Base-by-base conservation (phyloP, 805 yeast species). In the Monosporozyma servazzii region DNA sequence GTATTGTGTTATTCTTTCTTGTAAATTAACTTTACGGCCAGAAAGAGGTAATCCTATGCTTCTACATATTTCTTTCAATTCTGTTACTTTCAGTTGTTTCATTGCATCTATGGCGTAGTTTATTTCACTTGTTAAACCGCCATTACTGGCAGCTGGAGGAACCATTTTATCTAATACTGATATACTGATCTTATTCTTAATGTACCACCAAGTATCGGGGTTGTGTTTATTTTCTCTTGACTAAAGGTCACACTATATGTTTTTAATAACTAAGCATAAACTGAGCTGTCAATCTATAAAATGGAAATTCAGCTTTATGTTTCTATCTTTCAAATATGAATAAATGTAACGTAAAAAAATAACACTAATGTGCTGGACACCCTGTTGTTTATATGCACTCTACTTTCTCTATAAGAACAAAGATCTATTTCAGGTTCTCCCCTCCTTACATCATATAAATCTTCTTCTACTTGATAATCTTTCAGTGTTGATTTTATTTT, bases 11-110 rank as follows among this genome's bases (percentile, higher is more conserved):
- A 87, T 65, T 33, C 88, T 71, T 36, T 78, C 80, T 49, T 75
- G 75, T 13, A 86, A 65, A 33, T 78, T 84, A 20, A 75, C 74
- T 65, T 87, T 88, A 39, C 80, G 69, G 1, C 93, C 95, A 5
- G 74, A 60, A 9, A 70, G 58, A 2, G 79, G 66, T 18, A 83
- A 64, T 2, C 76, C 75, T 17, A 81, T 59, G 1, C 80, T 59
- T 44, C 78, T 71, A 36, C 82, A 76, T 1, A 83, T 59, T 18
- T 69, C 73, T 63, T 81, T 82, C 51, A 83, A 69, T 50, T 77
- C 78, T 0, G 75, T 66, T 1, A 81, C 79, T 56, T 75, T 77
- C 55, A 79, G 61, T n/a, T 55, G 58, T 37, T 57, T 62, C 54
- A 75, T 56, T 33, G 60, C 61, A 10, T 55, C 53, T 17, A 69